phyloP scores from a whole-genome alignment of 2,329 filamentous ascomycete species.

The Dactylonectria estremocensis region DNA sequence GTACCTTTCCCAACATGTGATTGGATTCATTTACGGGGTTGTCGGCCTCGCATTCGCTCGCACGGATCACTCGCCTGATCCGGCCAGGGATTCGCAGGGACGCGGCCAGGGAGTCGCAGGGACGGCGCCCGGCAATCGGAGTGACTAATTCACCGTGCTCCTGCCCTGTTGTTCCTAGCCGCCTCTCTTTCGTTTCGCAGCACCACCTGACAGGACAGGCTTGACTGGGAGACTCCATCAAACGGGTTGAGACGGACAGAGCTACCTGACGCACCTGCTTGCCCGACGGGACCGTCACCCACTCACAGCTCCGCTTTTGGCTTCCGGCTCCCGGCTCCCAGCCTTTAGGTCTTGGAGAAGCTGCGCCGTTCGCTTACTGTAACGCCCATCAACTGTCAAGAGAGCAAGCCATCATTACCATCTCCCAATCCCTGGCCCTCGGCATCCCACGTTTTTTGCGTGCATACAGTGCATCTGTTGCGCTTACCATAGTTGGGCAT shows the following conservation, averaged over 20 bases:
- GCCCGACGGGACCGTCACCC: background rate
- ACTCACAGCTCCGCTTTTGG: background rate
- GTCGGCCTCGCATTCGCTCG: conserved; percentile 32
- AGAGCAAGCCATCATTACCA: background rate
- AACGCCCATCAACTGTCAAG: background rate
- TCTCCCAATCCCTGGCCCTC: background rate
- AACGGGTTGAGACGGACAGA: too few relatives aligned
- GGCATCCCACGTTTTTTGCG: background rate
- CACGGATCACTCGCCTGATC: conserved; percentile 23
- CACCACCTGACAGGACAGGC: background rate
- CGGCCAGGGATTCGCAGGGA: too few relatives aligned
- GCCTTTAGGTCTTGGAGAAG: background rate
- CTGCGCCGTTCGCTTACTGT: conserved; percentile 10
- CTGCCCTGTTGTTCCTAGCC: background rate
- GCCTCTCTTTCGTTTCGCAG: background rate
- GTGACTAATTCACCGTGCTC: conserved; percentile 16
- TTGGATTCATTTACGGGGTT: too few relatives aligned
- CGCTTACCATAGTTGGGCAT: background rate
- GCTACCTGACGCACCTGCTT: background rate
- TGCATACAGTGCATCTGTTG: background rate
- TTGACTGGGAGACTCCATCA: too few relatives aligned
- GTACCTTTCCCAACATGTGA: background rate
- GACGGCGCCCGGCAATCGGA: background rate
- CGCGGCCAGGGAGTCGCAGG: too few relatives aligned
- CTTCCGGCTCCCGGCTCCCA: background rate